These are phyloP conservation scores for Backusella macrospora DNA, from an alignment of 192 early-diverging fungal genomes.

Conservation along the genomic window DNA sequence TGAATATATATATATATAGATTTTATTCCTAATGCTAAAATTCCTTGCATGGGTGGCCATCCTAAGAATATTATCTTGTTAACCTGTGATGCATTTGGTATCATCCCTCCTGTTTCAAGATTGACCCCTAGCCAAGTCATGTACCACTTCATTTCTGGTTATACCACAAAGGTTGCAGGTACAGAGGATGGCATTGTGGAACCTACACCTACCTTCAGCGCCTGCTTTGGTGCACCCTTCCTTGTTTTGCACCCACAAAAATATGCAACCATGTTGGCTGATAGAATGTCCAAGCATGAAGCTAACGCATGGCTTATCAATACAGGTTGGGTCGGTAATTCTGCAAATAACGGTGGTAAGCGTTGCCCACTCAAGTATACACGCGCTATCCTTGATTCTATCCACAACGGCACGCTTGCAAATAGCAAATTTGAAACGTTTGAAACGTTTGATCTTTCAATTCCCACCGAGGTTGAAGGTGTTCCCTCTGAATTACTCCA, in stretches of 20 bases:
- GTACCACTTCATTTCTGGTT: conserved; percentile 98
- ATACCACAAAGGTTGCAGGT: conserved; percentile 96
- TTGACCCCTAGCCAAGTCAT: conserved; percentile 85
- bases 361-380: conserved; percentile 95
- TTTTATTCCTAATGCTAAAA: conserved; percentile 90
- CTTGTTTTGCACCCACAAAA: conserved; percentile 93
- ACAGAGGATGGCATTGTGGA: conserved; percentile 95
- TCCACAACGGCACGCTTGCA: conserved; percentile 90
- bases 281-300: conserved; percentile 85
- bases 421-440: conserved; percentile 85
- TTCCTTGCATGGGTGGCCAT: conserved; percentile 88
- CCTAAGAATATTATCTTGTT: conserved; percentile 94
- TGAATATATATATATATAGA: conserved; percentile 42
- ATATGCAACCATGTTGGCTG: conserved; percentile 95
- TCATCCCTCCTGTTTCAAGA: conserved; percentile 89
- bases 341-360: conserved; percentile 78
- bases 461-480: conserved; percentile 75
- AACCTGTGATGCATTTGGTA: conserved; percentile 96
- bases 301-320: conserved; percentile 93
- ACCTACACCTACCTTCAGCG: conserved; percentile 89
- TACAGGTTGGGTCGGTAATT: conserved; percentile 95
- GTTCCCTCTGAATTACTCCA: conserved; percentile 87
- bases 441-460: conserved; percentile 83
- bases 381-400: conserved; percentile 95
- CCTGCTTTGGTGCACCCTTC: conserved; percentile 94